Base-by-base conservation (phyloP, 257 asterid species). In the Galeopsis tetrahit region DNA sequence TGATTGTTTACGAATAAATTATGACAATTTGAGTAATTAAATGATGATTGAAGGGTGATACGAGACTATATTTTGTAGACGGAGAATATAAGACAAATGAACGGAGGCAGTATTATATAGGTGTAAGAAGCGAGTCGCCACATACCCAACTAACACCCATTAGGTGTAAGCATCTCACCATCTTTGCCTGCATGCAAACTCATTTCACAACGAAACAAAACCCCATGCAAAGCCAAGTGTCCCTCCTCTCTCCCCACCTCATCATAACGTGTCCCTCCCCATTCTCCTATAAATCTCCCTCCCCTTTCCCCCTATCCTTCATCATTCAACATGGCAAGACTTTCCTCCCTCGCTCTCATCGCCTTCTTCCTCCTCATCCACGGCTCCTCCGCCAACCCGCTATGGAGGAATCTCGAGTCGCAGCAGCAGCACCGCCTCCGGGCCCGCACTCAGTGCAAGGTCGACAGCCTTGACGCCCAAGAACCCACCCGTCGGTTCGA, bases 361-460 rank as follows among this genome's bases (percentile, higher is more conserved):
- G 33, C 48, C 14, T 36, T 83, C 66, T 67, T 77, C 44, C 69
- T 75, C 2, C 74, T 83, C 46, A 58, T 85, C 68, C 72, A 66
- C 8, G 79, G 77, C 49, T 65, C 84, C 67, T 77, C 80, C 31
- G 85, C 85, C 9, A 74, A 74, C 13, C 11, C 14, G 13, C 15
- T 62, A 0, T 82, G 83, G 82, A 75, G 59, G 11, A 75, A 70
- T 68, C 75, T 73, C 28, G 81, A 63, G 31, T 55, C 3, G 2
- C 80, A 82, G 73, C 89, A 85, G 73, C 83, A 85, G 59, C 93
- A 77, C 72, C 71, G 79, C 76, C 77, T 87, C 5, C 69, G 81
- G 0, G 84, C 82, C 15, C 82, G 84, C 35, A 79, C 89, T 5
- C 81, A 81, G 15, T 89, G 96, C 85, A 82, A 75, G 6, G 60